Evolutionary conservation across 2,329 filamentous ascomycete species (phyloP).

Genomic region (Xylaria sp.): DNA sequence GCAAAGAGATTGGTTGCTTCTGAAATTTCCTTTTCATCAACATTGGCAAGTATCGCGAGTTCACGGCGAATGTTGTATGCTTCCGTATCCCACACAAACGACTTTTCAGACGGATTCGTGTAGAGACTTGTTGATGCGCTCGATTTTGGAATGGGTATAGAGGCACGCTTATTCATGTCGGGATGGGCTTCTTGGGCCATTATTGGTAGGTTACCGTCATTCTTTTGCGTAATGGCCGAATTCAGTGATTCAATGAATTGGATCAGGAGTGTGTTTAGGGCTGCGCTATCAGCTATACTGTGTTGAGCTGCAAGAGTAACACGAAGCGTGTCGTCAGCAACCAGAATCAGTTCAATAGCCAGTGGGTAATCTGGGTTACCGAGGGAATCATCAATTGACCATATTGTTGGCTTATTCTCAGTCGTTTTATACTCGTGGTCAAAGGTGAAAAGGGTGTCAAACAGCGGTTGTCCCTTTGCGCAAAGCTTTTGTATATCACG

Average conservation of each 20-base stretch:
- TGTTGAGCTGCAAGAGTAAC: constrained; percentile 70
- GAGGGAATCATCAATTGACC: constrained; percentile 64
- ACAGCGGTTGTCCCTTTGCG: constrained; percentile 69
- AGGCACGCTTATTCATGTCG: neutral
- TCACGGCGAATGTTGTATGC: constrained; percentile 67
- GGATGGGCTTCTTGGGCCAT: neutral
- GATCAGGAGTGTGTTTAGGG: constrained; percentile 54
- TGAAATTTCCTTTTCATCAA: constrained; percentile 62
- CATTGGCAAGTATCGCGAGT: constrained; percentile 70
- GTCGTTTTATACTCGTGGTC: constrained; percentile 62
- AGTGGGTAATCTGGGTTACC: constrained; percentile 76
- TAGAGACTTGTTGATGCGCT: neutral
- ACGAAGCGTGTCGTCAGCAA: constrained; percentile 58
- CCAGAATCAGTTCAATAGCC: constrained; percentile 77
- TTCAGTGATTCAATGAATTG: constrained; percentile 51
- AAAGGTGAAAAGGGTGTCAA: constrained; percentile 87
- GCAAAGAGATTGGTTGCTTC: constrained; percentile 77
- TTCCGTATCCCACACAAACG: constrained; percentile 69
- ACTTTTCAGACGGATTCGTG: neutral
- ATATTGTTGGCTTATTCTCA: constrained; percentile 56
- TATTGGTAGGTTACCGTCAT: constrained; percentile 8
- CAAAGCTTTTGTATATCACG: constrained; percentile 86
- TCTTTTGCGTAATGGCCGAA: constrained; percentile 41
- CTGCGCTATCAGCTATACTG: constrained; percentile 49
- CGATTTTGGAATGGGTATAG: neutral